Base-by-base conservation (phyloP, 768 basidiomycete genomes). In the Termitomyces sp. region DNA sequence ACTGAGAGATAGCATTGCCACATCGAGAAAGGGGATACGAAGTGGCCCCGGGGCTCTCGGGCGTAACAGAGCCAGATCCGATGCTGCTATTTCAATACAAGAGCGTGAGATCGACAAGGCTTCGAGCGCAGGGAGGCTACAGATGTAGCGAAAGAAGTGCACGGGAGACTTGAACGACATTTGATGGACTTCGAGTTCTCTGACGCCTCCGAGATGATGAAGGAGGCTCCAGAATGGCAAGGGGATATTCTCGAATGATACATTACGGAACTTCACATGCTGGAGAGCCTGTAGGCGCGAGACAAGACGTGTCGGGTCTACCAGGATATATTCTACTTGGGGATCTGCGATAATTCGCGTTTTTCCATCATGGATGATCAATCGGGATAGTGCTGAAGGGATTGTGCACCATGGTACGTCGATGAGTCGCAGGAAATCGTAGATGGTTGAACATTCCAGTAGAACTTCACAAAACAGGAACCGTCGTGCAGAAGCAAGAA, bases 391-490 rank as follows among this genome's bases (percentile, higher is more conserved):
- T 5, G 66, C 64, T 39, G 64, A 57, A 24, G 68, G 59, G 22
- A 71, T 61, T 32, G 68, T 73, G 46, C 68, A 65, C 65, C 64
- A 67, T 46, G 68, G 65, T 7, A 58, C 67, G 24, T 71, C 69
- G 32, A 73, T 57, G 7, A 73, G 61, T 46, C 59, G 50, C 32
- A 74, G 52, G 34, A 73, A 68, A 9, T 56, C 20, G 36, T 62
- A 60, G 9, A 72, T 65, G 18, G 57, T 59, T 20, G 64, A 60
- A 50, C 64, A 65, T 8, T 67, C 64, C 16, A 72, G 51, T 16
- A 47, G 62, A n/a, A 72, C 59, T 24, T 70, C 67, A 3, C 63
- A 61, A 55, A 74, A 75, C 32, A 73, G 63, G 46, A 70, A 68
- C 22, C 64, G 66, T 26, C 69, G 65, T 50, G 67, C 67, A 3